These are phyloP conservation scores for Aureobasidium sp. DNA, from an alignment of 2,329 filamentous ascomycete genomes.

Conservation along the genomic window DNA sequence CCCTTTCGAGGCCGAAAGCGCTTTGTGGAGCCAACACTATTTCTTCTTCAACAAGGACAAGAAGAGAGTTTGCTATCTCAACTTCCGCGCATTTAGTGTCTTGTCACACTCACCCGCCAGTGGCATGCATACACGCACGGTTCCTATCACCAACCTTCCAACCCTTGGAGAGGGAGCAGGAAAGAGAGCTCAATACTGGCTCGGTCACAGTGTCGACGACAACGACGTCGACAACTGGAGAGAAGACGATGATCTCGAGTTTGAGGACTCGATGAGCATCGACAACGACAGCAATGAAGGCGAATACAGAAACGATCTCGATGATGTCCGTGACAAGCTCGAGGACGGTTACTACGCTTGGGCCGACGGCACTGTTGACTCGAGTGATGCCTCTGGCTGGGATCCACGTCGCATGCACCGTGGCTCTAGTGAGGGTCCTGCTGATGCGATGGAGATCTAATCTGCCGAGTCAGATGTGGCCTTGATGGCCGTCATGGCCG, in stretches of 20 bases:
- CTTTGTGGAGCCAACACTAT: slow-evolving; percentile 92
- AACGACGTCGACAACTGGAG: slow-evolving; percentile 17
- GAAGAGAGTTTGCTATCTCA: slow-evolving; percentile 90
- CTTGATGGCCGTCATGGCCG: background rate
- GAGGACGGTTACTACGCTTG: slow-evolving; percentile 24
- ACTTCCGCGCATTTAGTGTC: slow-evolving; percentile 79
- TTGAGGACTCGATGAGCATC: slow-evolving; percentile 16
- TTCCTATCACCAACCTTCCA: slow-evolving; percentile 34
- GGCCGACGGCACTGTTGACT: slow-evolving; percentile 19
- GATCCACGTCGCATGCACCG: slow-evolving; percentile 14
- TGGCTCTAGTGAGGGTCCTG: slow-evolving; percentile 17
- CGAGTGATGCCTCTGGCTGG: slow-evolving; percentile 18
- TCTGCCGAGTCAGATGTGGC: background rate
- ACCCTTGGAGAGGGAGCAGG: slow-evolving; percentile 48
- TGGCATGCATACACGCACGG: slow-evolving; percentile 33
- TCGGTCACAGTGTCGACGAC: slow-evolving; percentile 51
- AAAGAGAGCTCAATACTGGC: slow-evolving; percentile 84
- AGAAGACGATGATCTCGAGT: slow-evolving; percentile 26
- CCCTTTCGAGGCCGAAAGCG: slow-evolving; percentile 83
- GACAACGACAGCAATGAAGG: slow-evolving; percentile 24
- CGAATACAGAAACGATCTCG: slow-evolving; percentile 26
- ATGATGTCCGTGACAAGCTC: slow-evolving; percentile 28
- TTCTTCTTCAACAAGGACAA: slow-evolving; percentile 94
- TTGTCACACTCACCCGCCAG: slow-evolving; percentile 55
- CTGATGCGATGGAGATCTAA: slow-evolving; percentile 18